Percentiles rank a stretch among this genome's conserved stretches.
These are phyloP conservation scores for Hymenoscyphus repandus DNA, from an alignment of 2,329 filamentous ascomycete species.

Conservation along the genomic window DNA sequence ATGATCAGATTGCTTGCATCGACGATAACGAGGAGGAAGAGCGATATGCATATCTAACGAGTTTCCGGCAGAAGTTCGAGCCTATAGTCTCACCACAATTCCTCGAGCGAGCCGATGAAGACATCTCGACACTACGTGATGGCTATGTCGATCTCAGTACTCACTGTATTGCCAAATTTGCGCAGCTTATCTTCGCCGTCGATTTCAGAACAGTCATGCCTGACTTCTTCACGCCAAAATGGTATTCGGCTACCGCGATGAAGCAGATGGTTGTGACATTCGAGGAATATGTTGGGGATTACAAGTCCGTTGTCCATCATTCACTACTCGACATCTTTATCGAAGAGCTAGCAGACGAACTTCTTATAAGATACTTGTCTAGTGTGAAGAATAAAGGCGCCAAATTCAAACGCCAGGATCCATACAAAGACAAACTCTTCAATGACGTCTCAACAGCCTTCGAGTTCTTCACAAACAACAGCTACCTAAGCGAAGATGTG, in stretches of 20 bases:
- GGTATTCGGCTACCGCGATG: slow-evolving; percentile 85
- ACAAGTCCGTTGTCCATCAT: slow-evolving; percentile 76
- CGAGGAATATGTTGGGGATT: slow-evolving; percentile 90
- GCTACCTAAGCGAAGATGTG: slow-evolving; percentile 59
- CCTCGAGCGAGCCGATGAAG: slow-evolving; percentile 65
- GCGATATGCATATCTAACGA: slow-evolving; percentile 74
- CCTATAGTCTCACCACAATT: slow-evolving; percentile 76
- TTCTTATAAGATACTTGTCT: slow-evolving; percentile 79
- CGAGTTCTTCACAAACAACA: slow-evolving; percentile 71
- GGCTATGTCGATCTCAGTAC: slow-evolving; percentile 94
- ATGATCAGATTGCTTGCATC: slow-evolving; percentile 97
- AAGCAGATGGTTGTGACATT: slow-evolving; percentile 92
- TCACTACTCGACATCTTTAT: slow-evolving; percentile 86
- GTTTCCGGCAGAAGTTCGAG: slow-evolving; percentile 80
- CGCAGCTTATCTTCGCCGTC: slow-evolving; percentile 78
- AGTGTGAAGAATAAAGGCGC: slow-evolving; percentile 84
- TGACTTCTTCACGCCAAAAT: slow-evolving; percentile 85
- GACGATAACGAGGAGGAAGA: slow-evolving; percentile 80
- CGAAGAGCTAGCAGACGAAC: slow-evolving; percentile 87
- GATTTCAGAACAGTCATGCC: slow-evolving; percentile 81
- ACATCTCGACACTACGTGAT: slow-evolving; percentile 73
- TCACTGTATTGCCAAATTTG: slow-evolving; percentile 85
- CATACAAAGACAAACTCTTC: slow-evolving; percentile 88
- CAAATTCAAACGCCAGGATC: slow-evolving; percentile 81
- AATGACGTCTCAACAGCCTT: slow-evolving; percentile 90